Percentiles rank a stretch among this genome's conserved stretches.
phyloP scores from a whole-genome alignment of 2,329 filamentous ascomycete genomes.

The Colletotrichum tanaceti region DNA sequence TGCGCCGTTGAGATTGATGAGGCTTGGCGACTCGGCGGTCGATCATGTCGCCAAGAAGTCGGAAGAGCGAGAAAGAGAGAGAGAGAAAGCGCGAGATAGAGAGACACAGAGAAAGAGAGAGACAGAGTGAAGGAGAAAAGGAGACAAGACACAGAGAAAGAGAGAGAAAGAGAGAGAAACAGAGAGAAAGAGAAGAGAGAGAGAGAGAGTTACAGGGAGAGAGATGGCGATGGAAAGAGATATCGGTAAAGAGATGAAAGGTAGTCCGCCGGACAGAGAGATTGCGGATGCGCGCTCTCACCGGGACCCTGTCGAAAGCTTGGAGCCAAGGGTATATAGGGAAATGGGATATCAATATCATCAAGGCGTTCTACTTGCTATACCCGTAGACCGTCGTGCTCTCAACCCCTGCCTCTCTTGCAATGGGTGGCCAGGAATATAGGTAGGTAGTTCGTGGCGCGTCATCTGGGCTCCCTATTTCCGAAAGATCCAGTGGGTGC shows the following conservation, averaged over 20 bases:
- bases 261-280: not conserved
- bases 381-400: no score
- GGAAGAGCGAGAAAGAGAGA: not conserved
- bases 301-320: slow-evolving; percentile 20
- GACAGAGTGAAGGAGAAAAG: no score
- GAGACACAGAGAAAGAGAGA: no score
- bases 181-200: no score
- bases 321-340: slow-evolving; percentile 23
- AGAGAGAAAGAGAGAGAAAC: no score
- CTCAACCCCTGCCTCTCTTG: slow-evolving; percentile 1
- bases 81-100: no score
- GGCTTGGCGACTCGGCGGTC: slow-evolving; percentile 28
- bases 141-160: no score
- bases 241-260: not conserved
- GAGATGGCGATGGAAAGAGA: no score
- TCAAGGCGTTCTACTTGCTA: no score
- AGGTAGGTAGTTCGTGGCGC: not conserved
- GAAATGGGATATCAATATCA: slow-evolving; percentile 20
- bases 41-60: slow-evolving; percentile 36
- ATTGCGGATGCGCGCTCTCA: slow-evolving; percentile 8
- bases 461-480: slow-evolving; percentile 16
- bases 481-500: slow-evolving; percentile 2
- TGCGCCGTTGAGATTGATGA: not conserved
- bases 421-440: not conserved
- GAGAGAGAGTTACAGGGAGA: no score